phyloP scores from a whole-genome alignment of 805 yeast genomes.

The Schwanniomyces vanrijiae region DNA sequence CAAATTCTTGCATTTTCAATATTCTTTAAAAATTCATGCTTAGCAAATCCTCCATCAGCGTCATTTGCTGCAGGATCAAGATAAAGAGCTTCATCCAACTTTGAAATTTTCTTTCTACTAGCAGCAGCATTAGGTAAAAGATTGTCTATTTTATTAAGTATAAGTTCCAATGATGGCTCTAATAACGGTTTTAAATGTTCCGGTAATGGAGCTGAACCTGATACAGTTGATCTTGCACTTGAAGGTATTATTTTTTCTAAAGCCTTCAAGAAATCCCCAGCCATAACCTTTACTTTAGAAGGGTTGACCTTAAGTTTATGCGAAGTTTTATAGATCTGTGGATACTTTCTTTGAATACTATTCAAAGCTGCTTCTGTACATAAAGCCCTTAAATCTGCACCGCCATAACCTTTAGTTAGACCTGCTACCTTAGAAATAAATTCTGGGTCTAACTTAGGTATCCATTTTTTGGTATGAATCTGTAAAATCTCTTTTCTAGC shows the following conservation, averaged over 20 bases:
- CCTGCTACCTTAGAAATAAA: conserved; percentile 70
- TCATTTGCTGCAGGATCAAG: conserved; percentile 57
- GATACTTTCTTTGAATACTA: conserved; percentile 87
- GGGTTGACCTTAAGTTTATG: conserved; percentile 78
- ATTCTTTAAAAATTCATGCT: conserved; percentile 57
- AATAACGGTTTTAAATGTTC: conserved; percentile 66
- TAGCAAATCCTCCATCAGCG: conserved; percentile 63
- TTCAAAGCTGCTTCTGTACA: conserved; percentile 95
- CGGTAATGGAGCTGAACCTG: conserved; percentile 77
- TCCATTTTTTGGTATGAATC: conserved; percentile 91
- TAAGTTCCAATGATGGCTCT: conserved; percentile 44
- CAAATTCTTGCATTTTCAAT: conserved; percentile 64
- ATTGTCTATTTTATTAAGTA: conserved; percentile 49
- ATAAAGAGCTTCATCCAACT: conserved; percentile 69
- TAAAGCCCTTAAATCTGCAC: conserved; percentile 92
- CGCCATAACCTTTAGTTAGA: conserved; percentile 94
- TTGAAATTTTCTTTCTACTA: conserved; percentile 45
- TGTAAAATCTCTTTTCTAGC: conserved; percentile 77
- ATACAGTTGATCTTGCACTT: conserved; percentile 79
- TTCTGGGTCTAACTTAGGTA: conserved; percentile 59
- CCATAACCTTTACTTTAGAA: conserved; percentile 63
- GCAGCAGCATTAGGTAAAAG: conserved; percentile 56
- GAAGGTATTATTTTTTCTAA: conserved; percentile 88
- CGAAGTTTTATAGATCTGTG: conserved; percentile 81
- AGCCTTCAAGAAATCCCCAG: conserved; percentile 84